Evolutionary conservation across 2,329 filamentous ascomycete genomes (phyloP).

Genomic region (Fusarium redolens): DNA sequence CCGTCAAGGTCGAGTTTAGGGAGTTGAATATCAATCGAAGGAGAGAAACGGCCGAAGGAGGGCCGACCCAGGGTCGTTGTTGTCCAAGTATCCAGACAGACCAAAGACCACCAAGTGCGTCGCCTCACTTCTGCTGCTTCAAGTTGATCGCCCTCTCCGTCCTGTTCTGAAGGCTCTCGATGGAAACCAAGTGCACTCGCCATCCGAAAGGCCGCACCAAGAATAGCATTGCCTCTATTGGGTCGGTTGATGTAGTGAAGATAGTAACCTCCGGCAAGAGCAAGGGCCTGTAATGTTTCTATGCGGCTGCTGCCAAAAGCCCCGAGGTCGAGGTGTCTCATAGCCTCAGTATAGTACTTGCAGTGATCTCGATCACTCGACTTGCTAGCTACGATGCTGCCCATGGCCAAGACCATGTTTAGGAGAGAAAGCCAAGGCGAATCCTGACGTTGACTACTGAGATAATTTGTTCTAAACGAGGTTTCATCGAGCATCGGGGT

Average conservation of each 20-base stretch:
- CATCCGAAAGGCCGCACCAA: conserved; percentile 10
- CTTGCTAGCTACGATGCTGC: conserved; percentile 1
- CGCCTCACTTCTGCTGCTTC: neutral
- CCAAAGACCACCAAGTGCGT: conserved; percentile 7
- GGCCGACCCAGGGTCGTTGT: neutral
- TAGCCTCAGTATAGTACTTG: conserved; percentile 3
- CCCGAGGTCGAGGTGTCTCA: neutral
- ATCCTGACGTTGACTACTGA: neutral
- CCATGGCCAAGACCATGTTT: conserved; percentile 10
- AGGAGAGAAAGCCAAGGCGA: conserved; percentile 3
- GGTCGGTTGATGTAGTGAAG: conserved; percentile 15
- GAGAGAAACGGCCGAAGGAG: conserved; percentile 7
- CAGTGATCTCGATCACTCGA: conserved; percentile 1
- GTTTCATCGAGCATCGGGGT: conserved; percentile 5
- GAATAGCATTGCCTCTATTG: conserved; percentile 10
- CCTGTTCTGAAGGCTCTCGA: neutral
- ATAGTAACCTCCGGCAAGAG: neutral
- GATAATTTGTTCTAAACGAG: neutral
- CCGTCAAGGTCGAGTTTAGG: neutral
- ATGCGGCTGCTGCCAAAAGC: conserved; percentile 6
- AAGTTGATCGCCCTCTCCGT: neutral
- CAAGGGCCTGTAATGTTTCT: conserved; percentile 6
- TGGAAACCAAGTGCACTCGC: conserved; percentile 8
- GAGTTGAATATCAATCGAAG: neutral
- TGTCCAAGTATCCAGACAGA: neutral